Evolutionary conservation across 2,329 filamentous ascomycete genomes (phyloP), one percentile per base, ranked within the genome.

Genomic region (Cyanodermella asteris): DNA sequence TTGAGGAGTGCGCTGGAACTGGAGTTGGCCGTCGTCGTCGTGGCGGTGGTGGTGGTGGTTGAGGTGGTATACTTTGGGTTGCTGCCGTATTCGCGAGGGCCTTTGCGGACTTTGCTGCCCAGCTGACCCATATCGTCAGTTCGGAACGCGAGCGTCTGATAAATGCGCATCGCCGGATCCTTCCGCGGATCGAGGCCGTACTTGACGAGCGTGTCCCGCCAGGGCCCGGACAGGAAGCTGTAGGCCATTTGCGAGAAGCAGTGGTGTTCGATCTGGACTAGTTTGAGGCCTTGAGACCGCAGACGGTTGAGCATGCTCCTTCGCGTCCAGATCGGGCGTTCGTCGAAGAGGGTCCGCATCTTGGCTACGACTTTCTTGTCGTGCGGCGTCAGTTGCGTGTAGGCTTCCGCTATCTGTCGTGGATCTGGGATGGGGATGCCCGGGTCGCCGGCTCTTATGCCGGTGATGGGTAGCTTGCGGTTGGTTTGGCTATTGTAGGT

Each of bases 71-170:
- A 13, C 12, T 21, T 12, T 20, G 21, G 10, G 18, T 19, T 10
- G 18, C 18, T 8, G 8, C 8, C 11, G 18, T 8, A 19, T 10
- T n/a, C n/a, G 11, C 9, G 23, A 13, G 11, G 19, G 15, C 9
- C 16, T 25, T 16, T 19, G 30, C 30, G n/a, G n/a, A n/a, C n/a
- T n/a, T n/a, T n/a, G n/a, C n/a, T n/a, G n/a, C n/a, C n/a, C n/a
- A n/a, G n/a, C n/a, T n/a, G n/a, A n/a, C n/a, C n/a, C n/a, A n/a
- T n/a, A n/a, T n/a, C n/a, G n/a, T n/a, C n/a, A n/a, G n/a, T n/a
- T n/a, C 81, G 76, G 52, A 91, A 91, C 50, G 78, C 74, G 34
- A 93, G 58, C 0, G 80, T 90, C 48, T 97, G 87, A 45, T 91
- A 94, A 27, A 68, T 56, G 17, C 81, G 72, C 42, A 74, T 82